phyloP scores from a whole-genome alignment of 2,329 filamentous ascomycete genomes.

The Fusarium agapanthi region DNA sequence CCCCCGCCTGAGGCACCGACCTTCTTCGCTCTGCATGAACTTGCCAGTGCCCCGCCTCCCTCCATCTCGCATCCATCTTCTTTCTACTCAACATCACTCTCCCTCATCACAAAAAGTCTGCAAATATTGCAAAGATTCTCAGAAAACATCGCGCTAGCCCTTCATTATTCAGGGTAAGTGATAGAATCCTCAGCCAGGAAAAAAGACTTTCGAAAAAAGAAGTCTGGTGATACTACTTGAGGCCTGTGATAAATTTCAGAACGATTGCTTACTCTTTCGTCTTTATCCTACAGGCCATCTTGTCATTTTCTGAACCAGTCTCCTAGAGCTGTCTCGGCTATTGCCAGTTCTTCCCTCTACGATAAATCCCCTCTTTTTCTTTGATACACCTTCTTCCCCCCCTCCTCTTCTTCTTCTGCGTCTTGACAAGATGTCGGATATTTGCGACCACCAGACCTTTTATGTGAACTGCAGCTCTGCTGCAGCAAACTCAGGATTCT shows the following conservation, averaged over 20 bases:
- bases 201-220: neutral
- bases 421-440: too few relatives aligned
- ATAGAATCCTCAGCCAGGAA: neutral
- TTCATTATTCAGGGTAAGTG: neutral
- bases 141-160: neutral
- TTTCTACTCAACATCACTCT: neutral
- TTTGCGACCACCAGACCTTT: neutral
- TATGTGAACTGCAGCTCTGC: slow-evolving; percentile 18
- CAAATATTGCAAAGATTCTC: rapidly evolving
- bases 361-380: too few relatives aligned
- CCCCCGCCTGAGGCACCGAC: neutral
- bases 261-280: neutral
- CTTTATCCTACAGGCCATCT: neutral
- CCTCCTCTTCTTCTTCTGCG: neutral
- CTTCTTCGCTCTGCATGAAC: neutral
- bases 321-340: too few relatives aligned
- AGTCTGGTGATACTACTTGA: neutral
- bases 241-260: neutral
- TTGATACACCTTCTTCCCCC: neutral
- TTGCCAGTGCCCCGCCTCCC: neutral
- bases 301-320: neutral
- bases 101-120: neutral
- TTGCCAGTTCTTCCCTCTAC: too few relatives aligned
- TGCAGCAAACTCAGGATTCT: slow-evolving; percentile 22
- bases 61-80: neutral